Base-by-base conservation (phyloP, 2,329 filamentous ascomycete genomes). In the Ustulina deusta region DNA sequence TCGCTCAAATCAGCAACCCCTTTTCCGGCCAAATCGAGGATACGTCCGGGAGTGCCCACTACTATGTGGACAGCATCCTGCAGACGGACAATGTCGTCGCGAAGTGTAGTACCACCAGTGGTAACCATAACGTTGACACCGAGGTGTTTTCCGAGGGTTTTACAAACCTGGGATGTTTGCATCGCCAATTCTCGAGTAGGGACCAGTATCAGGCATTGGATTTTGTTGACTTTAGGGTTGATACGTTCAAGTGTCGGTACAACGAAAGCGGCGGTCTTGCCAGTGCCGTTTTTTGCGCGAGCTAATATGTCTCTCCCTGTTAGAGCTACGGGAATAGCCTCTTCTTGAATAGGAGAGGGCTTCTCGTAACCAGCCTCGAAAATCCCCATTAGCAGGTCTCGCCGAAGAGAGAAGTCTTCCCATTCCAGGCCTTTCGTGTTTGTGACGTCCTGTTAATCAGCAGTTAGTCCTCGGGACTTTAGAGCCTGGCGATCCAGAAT, bases 61-160 rank as follows among this genome's bases (percentile, higher is more conserved):
- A 99, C 92, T 79, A 99, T 95, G 83, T 99, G 96, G 74, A 99
- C 95, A 61, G 95, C 87, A 74, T 99, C 95, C 81, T 93, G 92
- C 74, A 99, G 84, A 77, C 96, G 93, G 74, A 99, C 90, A 78
- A 99, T 99, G 79, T 99, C 96, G 80, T 99, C 96, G 78, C 96
- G 93, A 64, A 99, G 85, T 29, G 93, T 93, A 48, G 96, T 98
- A 76, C 96, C 96, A 81, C 96, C 96, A 27, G 97, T 99, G 55
- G 95, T 97, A 73, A 99, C 97, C 97, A 99, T 99, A 77, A 99
- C 95, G 78, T 99, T 98, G 82, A 99, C 87, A 65, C 94, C 94
- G 46, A 99, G 90, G 78, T 99, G 94, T 83, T 99, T 98, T 71
- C 97, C 97, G 54, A 99, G 88, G 13, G 91, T 97, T 86, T 98